phyloP scores from a whole-genome alignment of 2,329 filamentous ascomycete species.

The Trichoderma lentiforme region DNA sequence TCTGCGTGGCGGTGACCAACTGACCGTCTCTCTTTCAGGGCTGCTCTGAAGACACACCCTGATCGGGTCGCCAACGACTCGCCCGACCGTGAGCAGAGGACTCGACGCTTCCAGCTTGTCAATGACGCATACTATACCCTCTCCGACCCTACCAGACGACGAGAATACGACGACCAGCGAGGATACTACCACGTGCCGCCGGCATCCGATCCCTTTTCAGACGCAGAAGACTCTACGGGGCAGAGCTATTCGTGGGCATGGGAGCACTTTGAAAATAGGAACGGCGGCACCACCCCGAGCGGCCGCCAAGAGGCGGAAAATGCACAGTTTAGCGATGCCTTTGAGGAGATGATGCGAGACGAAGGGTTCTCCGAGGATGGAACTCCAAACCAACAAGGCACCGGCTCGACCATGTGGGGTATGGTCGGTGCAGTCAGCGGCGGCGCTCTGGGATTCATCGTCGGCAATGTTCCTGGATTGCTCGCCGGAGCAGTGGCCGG shows the following conservation, averaged over 20 bases:
- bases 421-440: constrained; percentile 82
- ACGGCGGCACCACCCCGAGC: constrained; percentile 35
- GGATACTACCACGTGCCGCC: constrained; percentile 30
- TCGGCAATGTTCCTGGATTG: constrained; percentile 86
- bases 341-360: constrained; percentile 88
- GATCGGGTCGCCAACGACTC: constrained; percentile 83
- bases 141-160: constrained; percentile 71
- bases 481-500: constrained; percentile 89
- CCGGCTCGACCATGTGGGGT: constrained; percentile 77
- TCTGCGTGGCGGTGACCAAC: neutral
- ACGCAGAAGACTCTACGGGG: constrained; percentile 40
- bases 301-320: constrained; percentile 57
- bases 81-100: constrained; percentile 76
- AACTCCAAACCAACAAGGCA: constrained; percentile 40
- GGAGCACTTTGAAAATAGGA: constrained; percentile 53
- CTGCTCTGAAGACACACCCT: constrained; percentile 87
- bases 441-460: constrained; percentile 88
- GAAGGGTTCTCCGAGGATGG: constrained; percentile 75
- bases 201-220: constrained; percentile 45
- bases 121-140: constrained; percentile 94
- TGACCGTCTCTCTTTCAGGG: constrained; percentile 46
- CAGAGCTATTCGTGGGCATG: constrained; percentile 74
- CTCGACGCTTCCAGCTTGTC: constrained; percentile 84
- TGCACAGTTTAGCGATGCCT: constrained; percentile 81
- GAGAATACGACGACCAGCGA: constrained; percentile 76